Base-by-base conservation (phyloP, 2,329 filamentous ascomycete genomes). In the Allantophomopsis lycopodina region DNA sequence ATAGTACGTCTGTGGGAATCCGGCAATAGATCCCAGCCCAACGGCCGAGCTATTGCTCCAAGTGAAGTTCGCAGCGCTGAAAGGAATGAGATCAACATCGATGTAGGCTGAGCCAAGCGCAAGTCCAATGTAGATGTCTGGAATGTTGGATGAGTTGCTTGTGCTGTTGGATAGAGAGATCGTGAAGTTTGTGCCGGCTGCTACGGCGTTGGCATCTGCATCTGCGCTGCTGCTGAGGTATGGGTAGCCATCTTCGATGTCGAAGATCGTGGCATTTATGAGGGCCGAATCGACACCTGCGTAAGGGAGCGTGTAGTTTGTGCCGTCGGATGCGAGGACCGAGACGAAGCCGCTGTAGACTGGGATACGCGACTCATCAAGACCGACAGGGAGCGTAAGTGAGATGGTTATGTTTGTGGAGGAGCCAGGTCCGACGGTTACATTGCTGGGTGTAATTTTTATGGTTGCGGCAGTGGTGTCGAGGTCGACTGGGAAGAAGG, bases 341-440 rank as follows among this genome's bases (percentile, higher is more conserved):
- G 60, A 55, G 39, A 68, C 56, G 52, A 64, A 68, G 32, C 65
- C 65, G 7, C 62, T 65, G 50, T 66, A 69, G 20, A 68, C 60
- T 3, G 65, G 62, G 17, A 68, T 52, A 21, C 60, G 62, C 16
- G 50, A 44, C 18, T 54, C 50, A 34, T 65, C 18, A 5, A 36
- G 20, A 12, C 16, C 18, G n/a, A 2, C 18, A 15, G 35, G 35
- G 13, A 23, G 16, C 52, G 2, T 66, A 44, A 73, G 49, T 1
- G 62, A 67, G 37, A 76, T 55, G 16, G 60, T 57, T 46, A 59
- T 52, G 7, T 60, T 60, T 3, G 60, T 57, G 5, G 46, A 44
- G 12, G 38, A 45, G 7, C 49, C 49, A 1, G 57, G 55, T 4
- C 51, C 48, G 32, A 60, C 42, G 4, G 48, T 53, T 23, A 58